Percentiles rank a stretch among this genome's conserved stretches.
These are phyloP conservation scores for Rhynchospora tenuis DNA, from an alignment of 176 grass and related monocot genomes.

Conservation along the genomic window DNA sequence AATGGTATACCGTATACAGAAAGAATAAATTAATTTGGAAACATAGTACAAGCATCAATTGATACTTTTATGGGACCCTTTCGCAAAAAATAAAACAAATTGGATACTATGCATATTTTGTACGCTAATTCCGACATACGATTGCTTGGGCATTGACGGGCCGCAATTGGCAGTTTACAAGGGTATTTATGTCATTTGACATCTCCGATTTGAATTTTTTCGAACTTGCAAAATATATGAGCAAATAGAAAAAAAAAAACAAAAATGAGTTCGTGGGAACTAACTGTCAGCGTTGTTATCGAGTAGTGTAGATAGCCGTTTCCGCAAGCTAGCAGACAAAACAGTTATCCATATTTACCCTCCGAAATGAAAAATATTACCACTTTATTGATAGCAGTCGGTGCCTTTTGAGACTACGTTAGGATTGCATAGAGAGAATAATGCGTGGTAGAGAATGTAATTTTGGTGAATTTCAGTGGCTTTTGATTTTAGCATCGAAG, in stretches of 20 bases:
- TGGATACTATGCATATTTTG: no score
- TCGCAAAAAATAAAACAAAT: no score
- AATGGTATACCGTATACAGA: no score
- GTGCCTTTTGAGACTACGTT: background rate
- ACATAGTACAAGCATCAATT: no score
- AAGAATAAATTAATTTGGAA: no score
- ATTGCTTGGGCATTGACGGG: background rate
- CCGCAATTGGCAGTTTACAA: background rate
- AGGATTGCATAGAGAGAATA: background rate
- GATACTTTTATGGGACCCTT: no score
- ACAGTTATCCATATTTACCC: background rate
- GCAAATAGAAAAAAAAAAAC: background rate
- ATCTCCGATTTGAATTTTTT: background rate
- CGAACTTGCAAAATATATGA: background rate
- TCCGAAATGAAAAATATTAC: background rate
- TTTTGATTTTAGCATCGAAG: background rate
- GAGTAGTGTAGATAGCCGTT: slow-evolving; percentile 16
- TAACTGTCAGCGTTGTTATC: background rate
- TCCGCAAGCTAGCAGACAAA: background rate
- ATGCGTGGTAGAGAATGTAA: background rate
- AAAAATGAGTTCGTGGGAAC: background rate
- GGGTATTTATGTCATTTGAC: background rate
- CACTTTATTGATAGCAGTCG: background rate
- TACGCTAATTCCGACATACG: no score
- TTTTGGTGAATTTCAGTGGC: background rate